These are phyloP conservation scores for Plasmodium yoelii DNA, from an alignment of 169 alveolate species.

Conservation along the genomic window DNA sequence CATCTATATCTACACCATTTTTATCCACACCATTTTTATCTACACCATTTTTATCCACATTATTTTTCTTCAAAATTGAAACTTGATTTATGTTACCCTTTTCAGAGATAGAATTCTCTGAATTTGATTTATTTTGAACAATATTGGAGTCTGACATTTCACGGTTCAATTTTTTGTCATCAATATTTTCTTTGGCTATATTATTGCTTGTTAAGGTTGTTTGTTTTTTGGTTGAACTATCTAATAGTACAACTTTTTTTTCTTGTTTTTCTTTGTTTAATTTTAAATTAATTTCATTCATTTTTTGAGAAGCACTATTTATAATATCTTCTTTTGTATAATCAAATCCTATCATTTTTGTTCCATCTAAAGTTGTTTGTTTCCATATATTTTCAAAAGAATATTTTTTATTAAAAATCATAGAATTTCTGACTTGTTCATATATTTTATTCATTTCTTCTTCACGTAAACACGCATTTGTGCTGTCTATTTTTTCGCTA, in stretches of 20 bases:
- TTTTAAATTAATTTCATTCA: slow-evolving; percentile 63
- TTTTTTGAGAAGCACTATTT: slow-evolving; percentile 39
- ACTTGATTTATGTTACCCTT: too few relatives aligned
- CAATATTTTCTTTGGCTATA: background rate
- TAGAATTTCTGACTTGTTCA: slow-evolving; percentile 42
- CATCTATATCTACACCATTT: too few relatives aligned
- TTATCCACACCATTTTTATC: too few relatives aligned
- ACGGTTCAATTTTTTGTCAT: background rate
- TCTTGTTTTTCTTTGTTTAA: slow-evolving; percentile 16
- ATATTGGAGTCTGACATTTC: background rate
- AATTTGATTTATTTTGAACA: too few relatives aligned
- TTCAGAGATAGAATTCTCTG: too few relatives aligned
- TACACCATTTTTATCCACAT: too few relatives aligned
- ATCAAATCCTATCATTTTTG: slow-evolving; percentile 38
- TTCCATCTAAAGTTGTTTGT: slow-evolving; percentile 8
- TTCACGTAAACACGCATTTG: background rate
- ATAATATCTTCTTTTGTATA: slow-evolving; percentile 20
- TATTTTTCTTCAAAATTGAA: too few relatives aligned
- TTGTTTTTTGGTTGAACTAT: background rate
- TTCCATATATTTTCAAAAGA: slow-evolving; percentile 29
- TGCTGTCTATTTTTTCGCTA: background rate
- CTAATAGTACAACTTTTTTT: slow-evolving; percentile 23
- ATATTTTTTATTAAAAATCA: slow-evolving; percentile 18
- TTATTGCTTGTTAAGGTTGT: background rate
- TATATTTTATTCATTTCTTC: slow-evolving; percentile 23